Evolutionary conservation across 2,329 filamentous ascomycete genomes (phyloP).

Genomic region (Leptographium wingfieldii): DNA sequence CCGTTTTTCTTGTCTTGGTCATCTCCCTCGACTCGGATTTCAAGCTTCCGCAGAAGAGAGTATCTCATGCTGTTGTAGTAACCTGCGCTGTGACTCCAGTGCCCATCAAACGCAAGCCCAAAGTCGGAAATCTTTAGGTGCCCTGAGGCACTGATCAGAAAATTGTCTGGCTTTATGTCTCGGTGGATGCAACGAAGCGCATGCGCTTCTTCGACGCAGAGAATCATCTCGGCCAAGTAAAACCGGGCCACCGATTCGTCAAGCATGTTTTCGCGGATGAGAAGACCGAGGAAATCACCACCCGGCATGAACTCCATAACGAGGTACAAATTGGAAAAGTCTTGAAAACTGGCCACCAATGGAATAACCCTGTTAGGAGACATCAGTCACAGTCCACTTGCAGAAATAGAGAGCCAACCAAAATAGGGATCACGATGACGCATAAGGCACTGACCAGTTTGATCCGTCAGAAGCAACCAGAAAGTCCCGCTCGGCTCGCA

Average conservation of each 20-base stretch:
- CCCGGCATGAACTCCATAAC: slow-evolving; percentile 99
- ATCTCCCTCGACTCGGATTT: slow-evolving; percentile 63
- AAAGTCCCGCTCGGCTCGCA: slow-evolving; percentile 85
- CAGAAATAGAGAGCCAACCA: not conserved
- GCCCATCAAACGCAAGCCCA: slow-evolving; percentile 85
- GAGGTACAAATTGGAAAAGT: slow-evolving; percentile 70
- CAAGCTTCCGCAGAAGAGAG: slow-evolving; percentile 62
- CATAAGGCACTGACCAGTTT: slow-evolving; percentile 43
- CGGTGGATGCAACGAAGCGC: slow-evolving; percentile 82
- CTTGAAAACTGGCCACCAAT: slow-evolving; percentile 79
- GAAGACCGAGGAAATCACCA: slow-evolving; percentile 78
- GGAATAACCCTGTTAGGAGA: slow-evolving; percentile 57
- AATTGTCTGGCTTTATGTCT: slow-evolving; percentile 96
- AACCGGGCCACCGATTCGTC: slow-evolving; percentile 68
- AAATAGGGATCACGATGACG: not conserved
- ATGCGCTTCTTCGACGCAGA: slow-evolving; percentile 89
- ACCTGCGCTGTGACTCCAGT: slow-evolving; percentile 81
- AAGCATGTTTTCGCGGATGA: slow-evolving; percentile 76
- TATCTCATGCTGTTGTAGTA: slow-evolving; percentile 81
- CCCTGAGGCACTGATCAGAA: slow-evolving; percentile 75
- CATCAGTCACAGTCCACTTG: not conserved
- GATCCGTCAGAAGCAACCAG: slow-evolving; percentile 81
- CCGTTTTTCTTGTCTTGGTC: slow-evolving; percentile 43
- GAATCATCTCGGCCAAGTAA: slow-evolving; percentile 91
- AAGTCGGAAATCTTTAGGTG: slow-evolving; percentile 96